Evolutionary conservation across 106 monocot genomes (phyloP).

Genomic region (Acanthochlamys bracteata): DNA sequence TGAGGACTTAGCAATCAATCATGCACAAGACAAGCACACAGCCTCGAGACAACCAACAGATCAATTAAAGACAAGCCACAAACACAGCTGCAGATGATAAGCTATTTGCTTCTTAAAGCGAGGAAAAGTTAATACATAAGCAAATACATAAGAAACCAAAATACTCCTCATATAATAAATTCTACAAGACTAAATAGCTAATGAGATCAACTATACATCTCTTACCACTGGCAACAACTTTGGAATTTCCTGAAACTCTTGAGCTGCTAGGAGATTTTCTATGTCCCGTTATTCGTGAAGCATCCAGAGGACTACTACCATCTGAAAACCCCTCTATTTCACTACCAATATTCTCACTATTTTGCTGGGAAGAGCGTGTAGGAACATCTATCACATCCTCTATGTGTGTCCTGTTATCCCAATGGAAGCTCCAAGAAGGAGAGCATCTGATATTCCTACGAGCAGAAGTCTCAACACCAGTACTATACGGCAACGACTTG

Average conservation of each 20-base stretch:
- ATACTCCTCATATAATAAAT: too few species aligned
- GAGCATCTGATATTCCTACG: constrained; percentile 64
- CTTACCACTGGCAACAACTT: constrained; percentile 30
- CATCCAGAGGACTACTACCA: constrained; percentile 25
- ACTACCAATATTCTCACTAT: constrained; percentile 33
- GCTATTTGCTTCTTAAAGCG: too few species aligned
- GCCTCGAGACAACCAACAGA: too few species aligned
- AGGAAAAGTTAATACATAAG: too few species aligned
- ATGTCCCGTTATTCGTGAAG: constrained; percentile 18
- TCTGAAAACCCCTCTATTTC: constrained; percentile 51
- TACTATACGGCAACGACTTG: constrained; percentile 20
- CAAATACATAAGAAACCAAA: too few species aligned
- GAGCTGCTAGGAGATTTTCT: constrained; percentile 19
- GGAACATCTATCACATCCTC: constrained; percentile 62
- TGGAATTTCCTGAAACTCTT: constrained; percentile 7
- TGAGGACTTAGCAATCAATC: too few species aligned
- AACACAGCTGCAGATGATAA: too few species aligned
- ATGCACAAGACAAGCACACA: too few species aligned
- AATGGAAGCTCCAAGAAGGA: constrained; percentile 91
- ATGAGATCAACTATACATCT: neutral
- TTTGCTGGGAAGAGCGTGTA: constrained; percentile 33
- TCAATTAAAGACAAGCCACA: too few species aligned
- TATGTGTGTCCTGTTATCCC: constrained; percentile 92
- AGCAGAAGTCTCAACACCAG: constrained; percentile 36
- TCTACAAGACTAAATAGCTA: neutral